Evolutionary conservation across 164 flowering plant species (phyloP).

Genomic region (Hamamelis virginiana): DNA sequence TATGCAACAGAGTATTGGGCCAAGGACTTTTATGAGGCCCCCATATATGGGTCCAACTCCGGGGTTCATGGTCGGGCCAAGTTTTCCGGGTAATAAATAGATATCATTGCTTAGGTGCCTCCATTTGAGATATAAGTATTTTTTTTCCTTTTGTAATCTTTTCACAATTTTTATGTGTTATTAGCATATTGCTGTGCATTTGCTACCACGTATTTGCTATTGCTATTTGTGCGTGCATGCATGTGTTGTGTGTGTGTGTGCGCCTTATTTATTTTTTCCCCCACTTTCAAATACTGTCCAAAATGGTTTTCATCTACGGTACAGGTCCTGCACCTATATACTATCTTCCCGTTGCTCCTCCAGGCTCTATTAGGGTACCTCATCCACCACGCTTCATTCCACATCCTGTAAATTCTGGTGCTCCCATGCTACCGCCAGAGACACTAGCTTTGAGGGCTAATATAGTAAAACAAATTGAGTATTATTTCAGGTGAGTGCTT

Average conservation of each 20-base stretch:
- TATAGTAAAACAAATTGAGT: conserved; percentile 78
- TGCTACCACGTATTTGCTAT: neutral
- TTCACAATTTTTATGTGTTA: neutral
- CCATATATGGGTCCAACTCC: conserved; percentile 59
- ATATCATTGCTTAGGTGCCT: neutral
- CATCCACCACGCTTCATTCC: conserved; percentile 51
- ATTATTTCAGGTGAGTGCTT: conserved; percentile 80
- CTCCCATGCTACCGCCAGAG: conserved; percentile 41
- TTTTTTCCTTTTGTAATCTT: neutral
- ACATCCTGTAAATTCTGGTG: conserved; percentile 44
- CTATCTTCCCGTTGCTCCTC: conserved; percentile 61
- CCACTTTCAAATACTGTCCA: neutral
- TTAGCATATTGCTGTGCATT: neutral
- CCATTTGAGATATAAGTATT: neutral
- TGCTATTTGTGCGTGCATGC: neutral
- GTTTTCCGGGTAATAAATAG: conserved; percentile 57
- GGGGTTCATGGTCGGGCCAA: conserved; percentile 64
- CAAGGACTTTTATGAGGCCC: conserved; percentile 62
- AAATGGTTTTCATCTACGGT: neutral
- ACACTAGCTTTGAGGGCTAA: conserved; percentile 38
- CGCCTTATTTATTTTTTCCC: neutral
- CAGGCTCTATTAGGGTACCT: conserved; percentile 59
- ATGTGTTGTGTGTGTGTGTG: neutral
- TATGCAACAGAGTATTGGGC: conserved; percentile 55
- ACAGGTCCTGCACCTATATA: conserved; percentile 65